Conservation (phyloP, 1,139 yeast species). For the Candida sanyaensis region DNA sequence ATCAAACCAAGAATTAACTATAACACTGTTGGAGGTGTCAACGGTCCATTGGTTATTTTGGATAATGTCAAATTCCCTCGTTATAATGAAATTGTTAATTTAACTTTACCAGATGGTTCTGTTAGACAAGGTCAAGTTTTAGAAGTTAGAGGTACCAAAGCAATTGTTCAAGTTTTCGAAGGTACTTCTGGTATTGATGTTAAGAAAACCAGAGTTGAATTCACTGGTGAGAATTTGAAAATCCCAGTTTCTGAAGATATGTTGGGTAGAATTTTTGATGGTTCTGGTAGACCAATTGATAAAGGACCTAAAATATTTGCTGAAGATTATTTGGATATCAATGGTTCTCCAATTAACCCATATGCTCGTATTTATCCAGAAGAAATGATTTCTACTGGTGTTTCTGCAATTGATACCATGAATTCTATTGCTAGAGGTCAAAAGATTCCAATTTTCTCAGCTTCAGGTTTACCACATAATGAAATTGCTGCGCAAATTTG, state of each 20-base stretch:
- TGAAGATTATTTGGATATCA: constrained; percentile 95
- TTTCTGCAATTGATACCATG: constrained; percentile 98
- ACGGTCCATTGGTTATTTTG: constrained; percentile 95
- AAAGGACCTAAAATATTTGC: constrained; percentile 98
- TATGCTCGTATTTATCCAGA: constrained; percentile 98
- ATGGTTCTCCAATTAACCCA: constrained; percentile 98
- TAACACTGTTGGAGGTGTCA: constrained; percentile 96
- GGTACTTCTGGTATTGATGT: constrained; percentile 98
- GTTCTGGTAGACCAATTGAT: constrained; percentile 98
- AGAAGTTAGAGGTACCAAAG: constrained; percentile 96
- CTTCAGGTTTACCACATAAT: constrained; percentile 98
- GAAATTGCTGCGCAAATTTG: constrained; percentile 99
- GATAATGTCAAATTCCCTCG: constrained; percentile 97
- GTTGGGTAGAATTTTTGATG: constrained; percentile 97
- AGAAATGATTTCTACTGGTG: constrained; percentile 99
- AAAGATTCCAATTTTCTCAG: constrained; percentile 97
- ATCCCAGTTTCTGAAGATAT: constrained; percentile 96
- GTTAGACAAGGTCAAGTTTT: constrained; percentile 96
- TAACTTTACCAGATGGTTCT: constrained; percentile 94
- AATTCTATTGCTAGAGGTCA: constrained; percentile 99
- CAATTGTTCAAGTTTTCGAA: constrained; percentile 97
- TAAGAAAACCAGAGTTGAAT: constrained; percentile 94
- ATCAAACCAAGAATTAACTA: constrained; percentile 88
- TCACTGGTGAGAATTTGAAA: constrained; percentile 91
- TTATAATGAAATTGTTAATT: constrained; percentile 92